Conservation (phyloP, 441 rosid species). For the Rhodomyrtus psidioides region DNA sequence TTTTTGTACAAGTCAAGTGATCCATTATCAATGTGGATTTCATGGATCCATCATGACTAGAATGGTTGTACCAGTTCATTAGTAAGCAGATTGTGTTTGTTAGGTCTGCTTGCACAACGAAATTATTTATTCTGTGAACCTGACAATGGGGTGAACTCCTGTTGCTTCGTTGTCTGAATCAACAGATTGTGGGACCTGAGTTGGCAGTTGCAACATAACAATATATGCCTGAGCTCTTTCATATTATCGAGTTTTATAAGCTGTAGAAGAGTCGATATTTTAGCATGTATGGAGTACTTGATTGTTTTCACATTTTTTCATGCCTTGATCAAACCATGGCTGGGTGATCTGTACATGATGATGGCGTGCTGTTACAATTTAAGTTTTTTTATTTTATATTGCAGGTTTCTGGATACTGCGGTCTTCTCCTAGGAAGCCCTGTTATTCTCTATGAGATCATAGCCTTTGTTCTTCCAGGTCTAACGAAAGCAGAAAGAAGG, state of each 20-base stretch:
- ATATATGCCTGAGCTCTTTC: background rate
- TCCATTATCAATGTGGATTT: background rate
- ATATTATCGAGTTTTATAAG: background rate
- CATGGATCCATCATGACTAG: background rate
- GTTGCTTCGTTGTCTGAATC: background rate
- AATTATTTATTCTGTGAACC: background rate
- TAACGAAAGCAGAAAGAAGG: constrained; percentile 80
- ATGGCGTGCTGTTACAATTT: background rate
- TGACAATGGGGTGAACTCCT: background rate
- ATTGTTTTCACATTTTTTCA: background rate
- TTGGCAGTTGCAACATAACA: background rate
- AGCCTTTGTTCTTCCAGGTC: constrained; percentile 96
- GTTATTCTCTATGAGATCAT: constrained; percentile 83
- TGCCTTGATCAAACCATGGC: background rate
- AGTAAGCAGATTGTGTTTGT: background rate
- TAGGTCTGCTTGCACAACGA: constrained; percentile 7
- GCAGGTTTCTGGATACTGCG: constrained; percentile 96
- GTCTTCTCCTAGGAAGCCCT: constrained; percentile 92
- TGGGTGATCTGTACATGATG: background rate
- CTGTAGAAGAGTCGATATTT: background rate
- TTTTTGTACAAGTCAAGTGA: background rate
- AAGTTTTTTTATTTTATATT: background rate
- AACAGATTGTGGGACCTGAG: background rate
- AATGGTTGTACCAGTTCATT: background rate
- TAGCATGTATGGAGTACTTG: background rate